Conservation (phyloP, 371 early-diverging fungal species). For the Mortierella sp. region DNA sequence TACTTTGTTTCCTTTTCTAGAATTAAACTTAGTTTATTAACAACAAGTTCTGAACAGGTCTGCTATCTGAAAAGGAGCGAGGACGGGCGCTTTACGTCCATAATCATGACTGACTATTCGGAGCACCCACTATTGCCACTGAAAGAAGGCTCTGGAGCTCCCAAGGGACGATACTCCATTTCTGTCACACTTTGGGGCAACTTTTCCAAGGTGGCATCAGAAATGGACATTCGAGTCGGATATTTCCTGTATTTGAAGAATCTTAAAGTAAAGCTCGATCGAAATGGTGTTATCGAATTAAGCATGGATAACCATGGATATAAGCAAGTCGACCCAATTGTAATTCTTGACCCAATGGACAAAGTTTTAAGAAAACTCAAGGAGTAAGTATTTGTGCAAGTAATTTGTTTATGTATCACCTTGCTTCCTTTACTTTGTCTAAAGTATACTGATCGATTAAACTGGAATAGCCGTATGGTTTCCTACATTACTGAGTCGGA, state of each 20-base stretch:
- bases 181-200: constrained; percentile 42
- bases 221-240: constrained; percentile 9
- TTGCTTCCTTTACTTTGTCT: too few species aligned
- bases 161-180: constrained; percentile 15
- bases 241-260: constrained; percentile 27
- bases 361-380: too few species aligned
- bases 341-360: background rate
- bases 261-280: constrained; percentile 12
- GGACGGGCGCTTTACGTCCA: too few species aligned
- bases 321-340: constrained; percentile 12
- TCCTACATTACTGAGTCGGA: too few species aligned
- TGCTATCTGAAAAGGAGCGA: constrained; percentile 13
- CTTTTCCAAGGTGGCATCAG: background rate
- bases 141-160: constrained; percentile 13
- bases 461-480: too few species aligned
- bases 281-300: constrained; percentile 12
- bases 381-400: too few species aligned
- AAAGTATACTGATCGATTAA: too few species aligned
- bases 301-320: constrained; percentile 17
- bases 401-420: too few species aligned
- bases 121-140: constrained; percentile 20
- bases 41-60: too few species aligned
- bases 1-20: too few species aligned
- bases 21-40: too few species aligned
- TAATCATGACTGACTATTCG: constrained; percentile 45